These are phyloP conservation scores for Pichia sp. DNA, from an alignment of 1,139 yeast genomes.

Conservation along the genomic window DNA sequence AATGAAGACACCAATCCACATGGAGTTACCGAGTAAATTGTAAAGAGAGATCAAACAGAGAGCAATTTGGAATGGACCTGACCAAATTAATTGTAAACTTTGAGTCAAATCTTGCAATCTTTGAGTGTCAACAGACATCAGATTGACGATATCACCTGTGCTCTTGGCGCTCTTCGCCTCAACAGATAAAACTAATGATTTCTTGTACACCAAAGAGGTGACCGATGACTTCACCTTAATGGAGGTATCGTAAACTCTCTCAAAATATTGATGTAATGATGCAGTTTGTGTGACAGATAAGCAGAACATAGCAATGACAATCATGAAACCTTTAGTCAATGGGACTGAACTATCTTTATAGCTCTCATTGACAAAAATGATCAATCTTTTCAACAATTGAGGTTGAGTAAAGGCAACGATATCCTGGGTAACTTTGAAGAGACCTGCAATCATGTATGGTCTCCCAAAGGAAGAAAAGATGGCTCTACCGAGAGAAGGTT, in stretches of 20 bases:
- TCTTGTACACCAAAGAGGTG: conserved; percentile 72
- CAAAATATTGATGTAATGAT: conserved; percentile 86
- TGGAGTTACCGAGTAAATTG: conserved; percentile 72
- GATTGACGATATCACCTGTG: conserved; percentile 95
- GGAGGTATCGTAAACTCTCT: conserved; percentile 81
- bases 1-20: conserved; percentile 95
- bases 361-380: conserved; percentile 78
- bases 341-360: conserved; percentile 44
- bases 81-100: conserved; percentile 85
- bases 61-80: conserved; percentile 90
- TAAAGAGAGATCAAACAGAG: conserved; percentile 75
- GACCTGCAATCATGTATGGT: conserved; percentile 62
- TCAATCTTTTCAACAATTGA: conserved; percentile 67
- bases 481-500: conserved; percentile 64
- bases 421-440: conserved; percentile 78
- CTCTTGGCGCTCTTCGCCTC: conserved; percentile 75
- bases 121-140: conserved; percentile 96
- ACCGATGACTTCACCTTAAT: conserved; percentile 82
- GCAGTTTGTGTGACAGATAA: conserved; percentile 82
- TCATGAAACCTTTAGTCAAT: conserved; percentile 72
- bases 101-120: conserved; percentile 86
- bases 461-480: conserved; percentile 63
- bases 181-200: conserved; percentile 71
- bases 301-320: conserved; percentile 76
- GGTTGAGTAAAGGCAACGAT: conserved; percentile 83